These are phyloP conservation scores for Theobroma grandiflorum DNA, from an alignment of 441 rosid genomes.

Conservation along the genomic window DNA sequence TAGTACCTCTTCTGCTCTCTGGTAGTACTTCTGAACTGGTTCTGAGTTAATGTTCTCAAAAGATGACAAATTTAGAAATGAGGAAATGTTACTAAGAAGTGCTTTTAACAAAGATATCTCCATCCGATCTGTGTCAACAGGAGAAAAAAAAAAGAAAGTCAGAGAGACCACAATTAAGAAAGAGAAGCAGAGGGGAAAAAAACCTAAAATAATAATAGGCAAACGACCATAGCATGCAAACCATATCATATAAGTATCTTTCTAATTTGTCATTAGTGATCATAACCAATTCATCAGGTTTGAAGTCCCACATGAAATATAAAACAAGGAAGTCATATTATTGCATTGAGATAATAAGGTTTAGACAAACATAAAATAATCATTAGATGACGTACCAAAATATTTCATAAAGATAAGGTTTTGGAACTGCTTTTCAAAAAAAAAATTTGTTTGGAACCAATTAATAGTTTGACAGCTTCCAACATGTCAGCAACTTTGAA, in stretches of 20 bases:
- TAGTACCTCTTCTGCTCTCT: conserved; percentile 71
- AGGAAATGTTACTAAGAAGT: conserved; percentile 68
- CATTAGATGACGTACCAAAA: too few relatives aligned
- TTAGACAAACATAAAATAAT: neutral
- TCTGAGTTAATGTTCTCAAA: conserved; percentile 54
- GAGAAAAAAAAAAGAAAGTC: neutral
- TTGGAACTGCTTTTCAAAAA: too few relatives aligned
- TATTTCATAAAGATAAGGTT: conserved; percentile 3
- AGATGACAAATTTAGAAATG: conserved; percentile 62
- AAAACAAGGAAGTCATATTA: neutral
- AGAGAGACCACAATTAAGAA: conserved; percentile 13
- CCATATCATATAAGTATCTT: neutral
- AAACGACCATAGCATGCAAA: neutral
- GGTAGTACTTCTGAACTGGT: conserved; percentile 66
- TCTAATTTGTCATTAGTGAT: neutral
- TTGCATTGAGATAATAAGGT: conserved; percentile 1
- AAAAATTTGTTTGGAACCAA: neutral
- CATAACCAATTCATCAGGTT: conserved; percentile 6
- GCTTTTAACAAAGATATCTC: conserved; percentile 77
- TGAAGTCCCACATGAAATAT: neutral
- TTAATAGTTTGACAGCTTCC: neutral
- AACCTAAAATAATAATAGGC: neutral
- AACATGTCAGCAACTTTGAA: conserved; percentile 10
- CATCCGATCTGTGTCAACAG: conserved; percentile 60
- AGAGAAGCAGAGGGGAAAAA: neutral